Percentiles rank a stretch among this genome's conserved stretches.
Conservation (phyloP, 2,329 filamentous ascomycete genomes). For the Paecilomyces sp. region DNA sequence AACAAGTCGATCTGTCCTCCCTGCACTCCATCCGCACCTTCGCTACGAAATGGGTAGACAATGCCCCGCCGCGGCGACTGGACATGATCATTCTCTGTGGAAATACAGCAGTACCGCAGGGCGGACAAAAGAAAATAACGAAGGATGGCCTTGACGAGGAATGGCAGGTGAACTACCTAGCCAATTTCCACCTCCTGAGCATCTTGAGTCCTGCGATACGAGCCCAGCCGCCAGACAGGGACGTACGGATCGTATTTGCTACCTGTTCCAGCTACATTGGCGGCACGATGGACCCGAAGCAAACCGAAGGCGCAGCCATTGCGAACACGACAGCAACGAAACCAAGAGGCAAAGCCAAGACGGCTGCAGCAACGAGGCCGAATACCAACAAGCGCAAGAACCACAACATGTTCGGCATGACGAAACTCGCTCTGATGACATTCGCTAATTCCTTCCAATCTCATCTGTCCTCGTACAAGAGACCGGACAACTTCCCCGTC, state of each 20-base stretch:
- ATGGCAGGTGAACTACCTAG: slow-evolving; percentile 92
- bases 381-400: slow-evolving; percentile 3
- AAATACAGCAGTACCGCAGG: slow-evolving; percentile 55
- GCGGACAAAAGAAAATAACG: slow-evolving; percentile 54
- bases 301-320: slow-evolving; percentile 3
- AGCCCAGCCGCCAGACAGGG: slow-evolving; percentile 86
- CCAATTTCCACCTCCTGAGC: slow-evolving; percentile 89
- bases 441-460: slow-evolving; percentile 91
- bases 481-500: slow-evolving; percentile 74
- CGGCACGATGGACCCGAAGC: slow-evolving; percentile 54
- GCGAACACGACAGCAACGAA: neutral
- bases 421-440: slow-evolving; percentile 70
- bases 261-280: slow-evolving; percentile 86
- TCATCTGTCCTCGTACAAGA: slow-evolving; percentile 74
- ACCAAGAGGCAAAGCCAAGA: slow-evolving; percentile 37
- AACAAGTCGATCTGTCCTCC: slow-evolving; percentile 83
- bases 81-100: slow-evolving; percentile 90
- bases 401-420: slow-evolving; percentile 52
- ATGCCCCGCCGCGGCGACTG: slow-evolving; percentile 76
- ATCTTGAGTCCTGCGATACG: slow-evolving; percentile 86
- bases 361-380: slow-evolving; percentile 15
- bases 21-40: slow-evolving; percentile 89
- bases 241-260: slow-evolving; percentile 79
- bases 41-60: slow-evolving; percentile 97
- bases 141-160: slow-evolving; percentile 77